Base-by-base conservation (phyloP, 768 basidiomycete genomes). In the Leccinum incarnatum region DNA sequence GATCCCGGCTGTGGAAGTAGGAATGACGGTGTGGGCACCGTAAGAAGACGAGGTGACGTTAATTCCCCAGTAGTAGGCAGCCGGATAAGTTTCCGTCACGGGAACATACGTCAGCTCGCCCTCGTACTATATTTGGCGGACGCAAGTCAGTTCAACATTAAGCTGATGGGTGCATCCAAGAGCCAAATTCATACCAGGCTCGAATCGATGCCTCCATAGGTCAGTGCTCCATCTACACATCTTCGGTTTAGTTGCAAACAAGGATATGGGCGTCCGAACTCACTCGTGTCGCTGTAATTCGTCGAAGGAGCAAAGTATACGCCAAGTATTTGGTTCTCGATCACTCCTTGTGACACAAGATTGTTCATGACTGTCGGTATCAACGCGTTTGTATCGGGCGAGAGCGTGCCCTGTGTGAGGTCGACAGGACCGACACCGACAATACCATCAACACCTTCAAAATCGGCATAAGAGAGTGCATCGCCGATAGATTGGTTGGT, bases 21-120 rank as follows among this genome's bases (percentile, higher is more conserved):
- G 54, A 15, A 73, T 67, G 40, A 66, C n/a, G 8, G 48, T 50
- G 6, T 51, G 27, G 5, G 14, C 15, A 25, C 67, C 65, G 27
- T 61, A 71, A 2, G 65, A 60, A 14, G 32, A 42, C 9, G 25
- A 57, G 8, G 64, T 67, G 50, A 73, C 42, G 32, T 73, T 62
- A 37, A 74, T 64, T 11, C 73, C 73, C 73, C 73, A 74, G 59
- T 46, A 74, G 6, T 2, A 11, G 17, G 56, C 32, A 2, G 73
- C 57, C 7, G 72, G 70, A n/a, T 3, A 37, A 27, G 69, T 75
- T 23, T 23, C 3, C 36, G 74, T 75, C 54, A 73, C 46, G 17
- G 66, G 71, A 30, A 47, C 52, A 59, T 69, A 70, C 5, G 58
- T 65, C 42, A 72, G 36, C 17, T 52, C 17, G n/a, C 73, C 69